A percentile compares a stretch with the other conserved stretches of the same genome.
These are phyloP conservation scores for Acer negundo DNA, from an alignment of 345 rosid species.

Conservation along the genomic window DNA sequence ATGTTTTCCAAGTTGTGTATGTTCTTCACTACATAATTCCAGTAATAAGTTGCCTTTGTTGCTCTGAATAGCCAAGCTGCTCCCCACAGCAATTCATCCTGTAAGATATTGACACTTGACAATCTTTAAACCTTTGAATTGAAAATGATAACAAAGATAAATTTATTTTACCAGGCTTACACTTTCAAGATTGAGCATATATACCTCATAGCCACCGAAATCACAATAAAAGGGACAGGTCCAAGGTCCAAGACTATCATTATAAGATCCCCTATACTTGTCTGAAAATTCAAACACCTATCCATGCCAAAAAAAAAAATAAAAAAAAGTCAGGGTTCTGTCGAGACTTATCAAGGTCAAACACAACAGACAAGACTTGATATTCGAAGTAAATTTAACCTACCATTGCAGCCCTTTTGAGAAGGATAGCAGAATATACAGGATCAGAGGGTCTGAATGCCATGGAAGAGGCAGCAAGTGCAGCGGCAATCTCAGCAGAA, in stretches of 20 bases:
- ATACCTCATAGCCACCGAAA: conserved; percentile 69
- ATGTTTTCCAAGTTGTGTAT: conserved; percentile 24
- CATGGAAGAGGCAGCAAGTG: conserved; percentile 80
- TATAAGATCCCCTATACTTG: conserved; percentile 67
- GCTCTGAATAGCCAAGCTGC: conserved; percentile 86
- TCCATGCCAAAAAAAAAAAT: not conserved
- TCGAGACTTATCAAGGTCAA: too few species aligned
- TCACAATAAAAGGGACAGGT: conserved; percentile 89
- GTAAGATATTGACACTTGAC: not conserved
- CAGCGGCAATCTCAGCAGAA: conserved; percentile 85
- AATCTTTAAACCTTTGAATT: not conserved
- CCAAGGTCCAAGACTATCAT: conserved; percentile 44
- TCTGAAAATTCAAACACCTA: conserved; percentile 83
- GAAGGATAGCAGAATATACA: conserved; percentile 50
- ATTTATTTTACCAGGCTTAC: too few species aligned
- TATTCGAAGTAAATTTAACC: not conserved
- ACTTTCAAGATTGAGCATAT: not conserved
- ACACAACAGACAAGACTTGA: too few species aligned
- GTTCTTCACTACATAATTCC: conserved; percentile 41
- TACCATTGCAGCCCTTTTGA: conserved; percentile 56
- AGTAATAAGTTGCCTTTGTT: conserved; percentile 48
- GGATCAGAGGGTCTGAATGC: conserved; percentile 53
- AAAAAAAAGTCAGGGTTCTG: too few species aligned
- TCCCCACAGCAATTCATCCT: conserved; percentile 93
- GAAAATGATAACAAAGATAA: too few species aligned